Evolutionary conservation across 2,329 filamentous ascomycete genomes (phyloP).

Genomic region (Talaromyces sp.): DNA sequence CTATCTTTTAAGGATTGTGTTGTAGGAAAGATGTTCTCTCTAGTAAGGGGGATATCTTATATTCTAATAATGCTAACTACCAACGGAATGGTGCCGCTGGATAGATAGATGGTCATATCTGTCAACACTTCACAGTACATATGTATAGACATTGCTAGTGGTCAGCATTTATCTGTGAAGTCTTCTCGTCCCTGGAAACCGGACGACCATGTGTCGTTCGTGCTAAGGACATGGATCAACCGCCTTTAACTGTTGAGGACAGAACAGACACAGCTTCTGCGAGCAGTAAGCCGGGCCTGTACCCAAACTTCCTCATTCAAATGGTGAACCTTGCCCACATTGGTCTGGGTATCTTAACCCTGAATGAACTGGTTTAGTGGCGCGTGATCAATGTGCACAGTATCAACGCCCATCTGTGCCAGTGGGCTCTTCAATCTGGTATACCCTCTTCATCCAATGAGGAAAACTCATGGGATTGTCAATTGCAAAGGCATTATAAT

Average conservation of each 20-base stretch:
- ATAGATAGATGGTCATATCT: too few species aligned
- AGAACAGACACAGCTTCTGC: slow-evolving; percentile 1
- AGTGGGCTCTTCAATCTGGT: background rate
- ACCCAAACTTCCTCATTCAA: background rate
- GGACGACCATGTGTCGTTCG: slow-evolving; percentile 9
- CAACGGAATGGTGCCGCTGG: too few species aligned
- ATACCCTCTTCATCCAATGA: background rate
- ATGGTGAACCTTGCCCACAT: background rate
- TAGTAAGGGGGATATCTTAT: too few species aligned
- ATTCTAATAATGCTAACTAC: too few species aligned
- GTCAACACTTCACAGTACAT: too few species aligned
- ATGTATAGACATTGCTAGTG: slow-evolving; percentile 11
- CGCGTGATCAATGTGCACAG: background rate
- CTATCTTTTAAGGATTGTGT: too few species aligned
- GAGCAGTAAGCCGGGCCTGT: background rate
- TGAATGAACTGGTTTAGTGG: background rate
- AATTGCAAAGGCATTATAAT: slow-evolving; percentile 3
- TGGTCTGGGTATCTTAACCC: background rate
- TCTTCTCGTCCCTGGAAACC: slow-evolving; percentile 4
- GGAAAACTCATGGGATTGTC: background rate
- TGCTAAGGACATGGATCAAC: background rate
- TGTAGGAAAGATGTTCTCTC: too few species aligned
- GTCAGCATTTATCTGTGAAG: slow-evolving; percentile 9
- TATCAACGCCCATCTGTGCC: background rate
- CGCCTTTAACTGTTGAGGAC: background rate